phyloP scores from a whole-genome alignment of 805 yeast species.

The Spathaspora gorwiae region DNA sequence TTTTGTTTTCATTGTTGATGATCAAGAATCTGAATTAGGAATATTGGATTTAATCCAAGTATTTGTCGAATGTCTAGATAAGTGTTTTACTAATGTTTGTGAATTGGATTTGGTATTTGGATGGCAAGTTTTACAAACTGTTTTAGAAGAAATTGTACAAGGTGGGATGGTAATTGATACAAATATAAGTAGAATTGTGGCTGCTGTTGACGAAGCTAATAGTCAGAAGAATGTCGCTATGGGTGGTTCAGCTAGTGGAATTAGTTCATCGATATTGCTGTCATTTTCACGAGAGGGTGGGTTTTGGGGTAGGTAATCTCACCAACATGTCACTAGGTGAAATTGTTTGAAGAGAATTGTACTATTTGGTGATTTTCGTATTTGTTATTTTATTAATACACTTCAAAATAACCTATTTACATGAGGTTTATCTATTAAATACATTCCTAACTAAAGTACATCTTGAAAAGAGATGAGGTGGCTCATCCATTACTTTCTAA shows the following conservation, averaged over 20 bases:
- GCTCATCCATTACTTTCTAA: not conserved
- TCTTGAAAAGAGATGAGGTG: not conserved
- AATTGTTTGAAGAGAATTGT: no score
- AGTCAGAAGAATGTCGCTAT: slow-evolving; percentile 35
- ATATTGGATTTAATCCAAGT: slow-evolving; percentile 92
- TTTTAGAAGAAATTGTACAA: slow-evolving; percentile 85
- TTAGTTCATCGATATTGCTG: slow-evolving; percentile 19
- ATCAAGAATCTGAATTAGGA: slow-evolving; percentile 92
- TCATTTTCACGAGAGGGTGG: slow-evolving; percentile 24
- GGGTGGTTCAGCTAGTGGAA: slow-evolving; percentile 8
- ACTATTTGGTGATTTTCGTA: no score
- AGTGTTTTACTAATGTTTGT: slow-evolving; percentile 90
- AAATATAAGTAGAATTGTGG: slow-evolving; percentile 73
- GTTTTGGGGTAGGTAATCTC: slow-evolving; percentile 23
- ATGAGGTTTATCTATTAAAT: not conserved
- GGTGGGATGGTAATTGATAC: slow-evolving; percentile 99
- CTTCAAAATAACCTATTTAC: not conserved
- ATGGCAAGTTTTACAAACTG: slow-evolving; percentile 94
- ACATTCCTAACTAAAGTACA: no score
- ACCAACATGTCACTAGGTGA: no score
- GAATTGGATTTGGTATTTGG: slow-evolving; percentile 97
- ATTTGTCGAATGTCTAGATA: slow-evolving; percentile 90
- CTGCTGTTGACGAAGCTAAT: slow-evolving; percentile 73
- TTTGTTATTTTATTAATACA: no score
- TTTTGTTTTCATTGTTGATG: slow-evolving; percentile 93